Evolutionary conservation across 164 flowering plant species (phyloP).

Genomic region (Vitis labrusca): DNA sequence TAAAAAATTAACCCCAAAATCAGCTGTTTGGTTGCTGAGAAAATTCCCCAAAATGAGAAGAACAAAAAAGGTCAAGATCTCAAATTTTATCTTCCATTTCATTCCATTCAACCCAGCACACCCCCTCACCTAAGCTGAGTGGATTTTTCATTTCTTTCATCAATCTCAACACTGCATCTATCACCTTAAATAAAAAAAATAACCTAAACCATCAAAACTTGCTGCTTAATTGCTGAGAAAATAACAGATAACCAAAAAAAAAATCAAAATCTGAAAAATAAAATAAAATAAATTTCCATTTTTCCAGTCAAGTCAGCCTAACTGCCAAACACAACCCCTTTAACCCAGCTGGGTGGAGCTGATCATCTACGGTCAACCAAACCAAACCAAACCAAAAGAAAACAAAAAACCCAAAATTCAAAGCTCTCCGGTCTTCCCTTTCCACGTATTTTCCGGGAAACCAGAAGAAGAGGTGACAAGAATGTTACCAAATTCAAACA

Average conservation of each 20-base stretch:
- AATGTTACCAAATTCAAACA: constrained; percentile 2
- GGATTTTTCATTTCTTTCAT: background rate
- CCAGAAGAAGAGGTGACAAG: background rate
- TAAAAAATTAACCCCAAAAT: background rate
- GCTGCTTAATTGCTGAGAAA: background rate
- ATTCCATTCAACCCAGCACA: background rate
- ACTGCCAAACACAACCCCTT: background rate
- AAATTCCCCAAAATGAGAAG: background rate
- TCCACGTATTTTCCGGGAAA: background rate
- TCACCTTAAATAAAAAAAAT: background rate
- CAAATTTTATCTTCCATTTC: background rate
- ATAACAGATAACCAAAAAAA: constrained; percentile 3
- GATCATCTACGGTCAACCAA: background rate
- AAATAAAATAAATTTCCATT: background rate
- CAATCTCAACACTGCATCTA: background rate
- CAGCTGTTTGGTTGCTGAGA: constrained; percentile 2
- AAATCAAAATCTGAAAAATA: background rate
- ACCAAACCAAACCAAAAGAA: background rate
- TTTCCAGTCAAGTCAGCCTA: background rate
- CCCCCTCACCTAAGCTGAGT: background rate
- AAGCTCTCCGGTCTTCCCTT: background rate
- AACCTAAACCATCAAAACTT: background rate
- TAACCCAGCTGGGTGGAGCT: background rate
- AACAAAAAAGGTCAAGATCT: background rate
- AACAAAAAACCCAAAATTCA: background rate